phyloP scores from a whole-genome alignment of 495 filamentous ascomycete genomes.

The Aspergillus sclerotiicarbonarius region DNA sequence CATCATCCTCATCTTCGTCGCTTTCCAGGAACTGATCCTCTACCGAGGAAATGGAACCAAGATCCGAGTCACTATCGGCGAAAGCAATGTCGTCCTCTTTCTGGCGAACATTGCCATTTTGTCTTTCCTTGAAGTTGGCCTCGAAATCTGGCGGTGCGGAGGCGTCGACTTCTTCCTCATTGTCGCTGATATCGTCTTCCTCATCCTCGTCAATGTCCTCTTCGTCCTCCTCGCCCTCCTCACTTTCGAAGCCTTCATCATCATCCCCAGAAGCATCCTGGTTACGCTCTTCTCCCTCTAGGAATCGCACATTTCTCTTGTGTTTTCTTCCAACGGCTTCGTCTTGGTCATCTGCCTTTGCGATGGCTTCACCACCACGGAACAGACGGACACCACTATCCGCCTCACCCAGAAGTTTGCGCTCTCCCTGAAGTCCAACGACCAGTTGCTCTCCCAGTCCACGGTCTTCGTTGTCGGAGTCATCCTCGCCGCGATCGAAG shows the following conservation, averaged over 20 bases:
- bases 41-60: conserved; percentile 81
- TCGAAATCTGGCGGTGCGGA: conserved; percentile 44
- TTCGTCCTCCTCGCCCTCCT: conserved; percentile 56
- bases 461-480: conserved; percentile 61
- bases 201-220: conserved; percentile 38
- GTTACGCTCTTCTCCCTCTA: conserved; percentile 56
- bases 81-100: conserved; percentile 73
- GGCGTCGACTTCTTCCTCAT: conserved; percentile 42
- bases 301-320: conserved; percentile 62
- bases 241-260: conserved; percentile 62
- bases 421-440: conserved; percentile 80
- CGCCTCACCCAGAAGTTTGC: conserved; percentile 76
- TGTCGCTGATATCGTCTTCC: conserved; percentile 24
- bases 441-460: conserved; percentile 93
- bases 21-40: conserved; percentile 63
- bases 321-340: conserved; percentile 68
- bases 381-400: conserved; percentile 82
- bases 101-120: conserved; percentile 38
- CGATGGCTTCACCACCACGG: conserved; percentile 67
- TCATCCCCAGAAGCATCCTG: conserved; percentile 53
- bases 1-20: conserved; percentile 52
- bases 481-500: conserved; percentile 67
- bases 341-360: conserved; percentile 57
- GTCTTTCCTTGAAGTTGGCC: conserved; percentile 42
- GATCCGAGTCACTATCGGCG: conserved; percentile 92